phyloP scores from a whole-genome alignment of 768 basidiomycete genomes.

The Russula emetica region DNA sequence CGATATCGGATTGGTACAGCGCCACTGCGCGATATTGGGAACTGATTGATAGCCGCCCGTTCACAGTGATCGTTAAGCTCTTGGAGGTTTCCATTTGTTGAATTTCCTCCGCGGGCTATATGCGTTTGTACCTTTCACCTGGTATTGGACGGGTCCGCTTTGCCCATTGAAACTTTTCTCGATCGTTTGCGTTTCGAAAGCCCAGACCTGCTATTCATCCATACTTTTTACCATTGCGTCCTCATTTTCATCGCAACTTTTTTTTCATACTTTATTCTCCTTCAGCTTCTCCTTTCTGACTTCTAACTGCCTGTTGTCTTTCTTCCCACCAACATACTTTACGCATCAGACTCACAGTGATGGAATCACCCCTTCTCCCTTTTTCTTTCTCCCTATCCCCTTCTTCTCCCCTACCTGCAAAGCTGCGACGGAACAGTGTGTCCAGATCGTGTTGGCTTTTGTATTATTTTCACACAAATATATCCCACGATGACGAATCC shows the following conservation, averaged over 20 bases:
- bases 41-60: conserved; percentile 5
- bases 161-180: background rate
- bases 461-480: conserved; percentile 10
- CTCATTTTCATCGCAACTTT: background rate
- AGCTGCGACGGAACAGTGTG: conserved; percentile 5
- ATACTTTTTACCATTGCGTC: background rate
- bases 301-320: background rate
- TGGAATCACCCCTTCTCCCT: background rate
- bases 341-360: conserved; percentile 14
- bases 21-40: background rate
- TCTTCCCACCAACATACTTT: conserved; percentile 5
- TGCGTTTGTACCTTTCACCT: background rate
- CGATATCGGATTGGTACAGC: background rate
- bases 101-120: background rate
- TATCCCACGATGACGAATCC: conserved; percentile 4
- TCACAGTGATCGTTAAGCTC: background rate
- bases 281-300: background rate
- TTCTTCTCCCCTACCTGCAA: background rate
- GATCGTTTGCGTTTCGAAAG: too few species aligned
- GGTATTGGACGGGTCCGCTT: background rate
- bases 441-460: conserved; percentile 4
- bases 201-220: background rate
- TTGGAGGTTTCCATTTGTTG: background rate
- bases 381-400: background rate
- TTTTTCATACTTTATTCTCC: conserved; percentile 12